Evolutionary conservation across 1,284 basidiomycete species (phyloP), one percentile per base, ranked within the genome.

Genomic region (Heterobasidion occidentale): DNA sequence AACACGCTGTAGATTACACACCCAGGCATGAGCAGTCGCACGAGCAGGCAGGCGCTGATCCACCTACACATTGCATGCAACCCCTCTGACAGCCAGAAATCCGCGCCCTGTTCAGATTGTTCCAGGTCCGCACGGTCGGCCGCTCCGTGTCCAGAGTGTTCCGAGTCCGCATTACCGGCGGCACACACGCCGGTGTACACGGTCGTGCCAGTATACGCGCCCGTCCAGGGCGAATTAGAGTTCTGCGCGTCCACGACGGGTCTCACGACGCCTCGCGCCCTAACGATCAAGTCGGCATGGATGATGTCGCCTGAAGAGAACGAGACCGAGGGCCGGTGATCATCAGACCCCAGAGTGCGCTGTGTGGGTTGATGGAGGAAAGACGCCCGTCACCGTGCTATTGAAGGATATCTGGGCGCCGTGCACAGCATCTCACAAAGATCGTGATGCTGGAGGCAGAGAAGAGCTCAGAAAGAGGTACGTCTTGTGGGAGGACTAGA

Each of bases 211-310:
- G 82, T 83, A 69, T 35, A 62, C 27, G 27, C 4, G 27, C 27
- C 27, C 27, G 4, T 27, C 27, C 27, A 4, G 27, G 27, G 5
- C 27, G 6, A 27, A 6, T 5, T 4, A 63, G 52, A 66, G 69
- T 14, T 61, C 61, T 17, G 63, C 56, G 0, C 69, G 7, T 70
- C 62, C 7, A 84, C 76, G 7, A 73, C 68, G 48, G 75, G 69
- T 52, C 84, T 77, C 8, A 82, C 67, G 49, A 75, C 60, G 61
- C 83, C 84, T 63, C 79, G 71, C 36, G 78, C 69, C 46, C 77
- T 76, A 14, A 78, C 61, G 52, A 78, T 65, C 15, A 78, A 54
- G 59, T 78, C 75, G 0, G 70, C 73, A 9, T 65, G n/a, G 38
- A 75, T 53, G 27, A 71, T 67, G 58, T 74, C 72, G 1, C 75